Evolutionary conservation across 148 eudicot genomes (phyloP), one percentile per base, ranked within the genome.

Genomic region (Amaranthus hypochondriacus): DNA sequence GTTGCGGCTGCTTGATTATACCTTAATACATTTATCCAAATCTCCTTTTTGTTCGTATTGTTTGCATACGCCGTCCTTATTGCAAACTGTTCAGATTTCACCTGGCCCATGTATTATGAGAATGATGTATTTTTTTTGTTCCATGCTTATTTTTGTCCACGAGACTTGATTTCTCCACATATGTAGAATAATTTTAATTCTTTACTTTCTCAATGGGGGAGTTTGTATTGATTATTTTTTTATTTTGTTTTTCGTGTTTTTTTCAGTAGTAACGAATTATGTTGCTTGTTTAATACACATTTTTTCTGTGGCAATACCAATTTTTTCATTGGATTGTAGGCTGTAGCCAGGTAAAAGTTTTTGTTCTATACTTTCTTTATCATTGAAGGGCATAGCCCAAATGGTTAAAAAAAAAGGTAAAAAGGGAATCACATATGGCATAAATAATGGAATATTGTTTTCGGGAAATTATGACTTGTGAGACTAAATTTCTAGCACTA

Each of bases 1-100:
- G 78, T 74, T 12, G 77, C 78, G 62, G 73, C 48, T 73, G 79
- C 83, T 75, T 79, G 76, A 78, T 74, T 77, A 46, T 58, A 76
- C 73, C 6, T 54, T 49, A 21, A 50, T 51, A 65, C 42, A 71
- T 71, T 18, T 59, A 73, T 78, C 53, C 49, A 68, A 58, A 68
- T 65, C 60, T 18, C 50, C 56, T 63, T 28, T 53, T 14, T 70
- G 49, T 53, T 63, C 57, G 9, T 28, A 15, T 71, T 68, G 4
- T 52, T 47, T 54, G 55, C 54, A 48, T 71, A 62, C 64, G 69
- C 64, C 44, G 43, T 62, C 68, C 75, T 77, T 69, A 76, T 68
- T 68, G 67, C 73, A 14, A 48, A 54, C 75, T 70, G 18, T 72
- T 80, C 48, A 61, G 58, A 76, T 71, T 55, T 69, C 54, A 15